A percentile compares a stretch with the other conserved stretches of the same genome.
phyloP scores from a whole-genome alignment of 306 rosid genomes.

The Gastrolobium villosum region DNA sequence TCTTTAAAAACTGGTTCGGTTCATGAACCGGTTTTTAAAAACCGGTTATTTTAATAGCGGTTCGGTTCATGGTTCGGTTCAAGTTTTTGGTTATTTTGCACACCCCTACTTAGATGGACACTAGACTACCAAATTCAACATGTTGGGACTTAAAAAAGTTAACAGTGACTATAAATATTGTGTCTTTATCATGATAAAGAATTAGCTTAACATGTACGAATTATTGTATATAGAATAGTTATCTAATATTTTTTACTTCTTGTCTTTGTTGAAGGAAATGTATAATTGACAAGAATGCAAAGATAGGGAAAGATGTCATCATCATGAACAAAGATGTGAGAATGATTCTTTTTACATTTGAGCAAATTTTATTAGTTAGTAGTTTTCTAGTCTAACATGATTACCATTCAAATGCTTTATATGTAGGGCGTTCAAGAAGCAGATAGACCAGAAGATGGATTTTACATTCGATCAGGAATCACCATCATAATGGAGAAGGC shows the following conservation, averaged over 20 bases:
- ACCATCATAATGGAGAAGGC: constrained; percentile 80
- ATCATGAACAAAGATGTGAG: constrained; percentile 89
- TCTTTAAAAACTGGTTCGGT: too few relatives aligned
- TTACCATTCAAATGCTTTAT: constrained; percentile 41
- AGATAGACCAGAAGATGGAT: constrained; percentile 83
- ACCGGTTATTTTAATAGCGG: too few relatives aligned
- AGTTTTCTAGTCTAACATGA: constrained; percentile 8
- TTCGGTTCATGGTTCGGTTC: too few relatives aligned
- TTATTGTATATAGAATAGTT: not conserved
- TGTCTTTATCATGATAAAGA: constrained; percentile 30
- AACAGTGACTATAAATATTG: not conserved
- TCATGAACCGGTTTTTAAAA: too few relatives aligned
- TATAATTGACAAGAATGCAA: constrained; percentile 91
- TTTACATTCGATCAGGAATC: constrained; percentile 85
- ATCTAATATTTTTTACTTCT: constrained; percentile 39
- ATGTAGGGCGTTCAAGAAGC: constrained; percentile 85
- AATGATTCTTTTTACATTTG: constrained; percentile 30
- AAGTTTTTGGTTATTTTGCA: too few relatives aligned
- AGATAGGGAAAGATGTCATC: constrained; percentile 77
- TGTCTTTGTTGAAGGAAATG: constrained; percentile 72
- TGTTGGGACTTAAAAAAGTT: constrained; percentile 13
- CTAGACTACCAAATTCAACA: not conserved
- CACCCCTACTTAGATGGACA: constrained; percentile 21
- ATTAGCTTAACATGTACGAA: not conserved
- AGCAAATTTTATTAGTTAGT: constrained; percentile 3